These are phyloP conservation scores for Aspergillus bombycis DNA, from an alignment of 2,329 filamentous ascomycete species.

Conservation along the genomic window DNA sequence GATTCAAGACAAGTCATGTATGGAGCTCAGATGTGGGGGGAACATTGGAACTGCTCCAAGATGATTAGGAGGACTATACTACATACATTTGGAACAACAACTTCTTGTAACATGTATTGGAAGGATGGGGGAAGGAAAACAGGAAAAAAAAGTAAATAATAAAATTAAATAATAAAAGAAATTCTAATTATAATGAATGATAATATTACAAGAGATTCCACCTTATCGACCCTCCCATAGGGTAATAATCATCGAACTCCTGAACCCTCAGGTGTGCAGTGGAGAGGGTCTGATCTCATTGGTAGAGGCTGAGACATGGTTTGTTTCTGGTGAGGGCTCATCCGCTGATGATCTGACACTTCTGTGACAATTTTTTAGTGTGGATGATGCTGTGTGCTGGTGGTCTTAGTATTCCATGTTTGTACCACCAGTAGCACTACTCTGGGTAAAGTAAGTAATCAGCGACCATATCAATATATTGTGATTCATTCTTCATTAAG, in stretches of 20 bases:
- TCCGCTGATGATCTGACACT: slow-evolving; percentile 26
- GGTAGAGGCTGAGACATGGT: slow-evolving; percentile 37
- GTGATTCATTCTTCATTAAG: background rate
- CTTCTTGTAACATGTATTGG: background rate
- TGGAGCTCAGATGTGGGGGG: slow-evolving; percentile 15
- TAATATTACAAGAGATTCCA: background rate
- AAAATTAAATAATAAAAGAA: slow-evolving; percentile 6
- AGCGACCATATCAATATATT: background rate
- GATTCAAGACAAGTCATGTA: slow-evolving; percentile 4
- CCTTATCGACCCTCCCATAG: background rate
- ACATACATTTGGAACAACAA: background rate
- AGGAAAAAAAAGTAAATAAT: background rate
- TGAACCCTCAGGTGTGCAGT: slow-evolving; percentile 19
- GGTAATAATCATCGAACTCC: slow-evolving; percentile 17
- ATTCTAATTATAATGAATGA: background rate
- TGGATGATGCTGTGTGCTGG: background rate
- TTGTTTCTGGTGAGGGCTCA: slow-evolving; percentile 32
- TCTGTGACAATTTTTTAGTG: slow-evolving; percentile 20
- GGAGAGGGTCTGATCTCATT: slow-evolving; percentile 23
- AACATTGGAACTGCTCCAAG: background rate
- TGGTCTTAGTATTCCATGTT: background rate
- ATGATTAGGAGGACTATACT: background rate
- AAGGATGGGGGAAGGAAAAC: background rate
- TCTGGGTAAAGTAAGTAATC: background rate
- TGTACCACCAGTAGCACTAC: background rate